Percentiles rank a stretch among this genome's conserved stretches.
These are phyloP conservation scores for Polygonum maritimum DNA, from an alignment of 148 eudicot genomes.

Conservation along the genomic window DNA sequence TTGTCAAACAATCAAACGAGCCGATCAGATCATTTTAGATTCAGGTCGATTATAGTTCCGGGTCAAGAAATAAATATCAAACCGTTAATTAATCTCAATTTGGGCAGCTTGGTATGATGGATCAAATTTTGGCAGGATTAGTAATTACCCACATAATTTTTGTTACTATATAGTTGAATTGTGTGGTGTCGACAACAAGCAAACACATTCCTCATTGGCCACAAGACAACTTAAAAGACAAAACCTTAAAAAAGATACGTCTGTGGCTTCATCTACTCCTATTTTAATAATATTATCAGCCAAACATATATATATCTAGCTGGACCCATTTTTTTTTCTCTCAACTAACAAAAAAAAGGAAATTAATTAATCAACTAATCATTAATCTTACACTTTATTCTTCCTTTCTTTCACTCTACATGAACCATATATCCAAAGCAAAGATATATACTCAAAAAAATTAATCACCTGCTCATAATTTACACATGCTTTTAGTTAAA, in stretches of 20 bases:
- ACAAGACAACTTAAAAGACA: slow-evolving; percentile 1
- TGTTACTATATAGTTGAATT: not conserved
- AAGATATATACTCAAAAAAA: not conserved
- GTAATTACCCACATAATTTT: not conserved
- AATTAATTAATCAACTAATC: not conserved
- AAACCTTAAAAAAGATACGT: not conserved
- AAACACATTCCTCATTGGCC: slow-evolving; percentile 1
- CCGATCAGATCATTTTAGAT: no score
- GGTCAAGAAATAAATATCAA: no score
- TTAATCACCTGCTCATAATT: not conserved
- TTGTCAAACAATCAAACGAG: no score
- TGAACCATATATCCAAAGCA: not conserved
- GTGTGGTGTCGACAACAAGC: slow-evolving; percentile 3
- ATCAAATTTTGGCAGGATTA: no score
- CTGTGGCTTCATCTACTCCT: not conserved
- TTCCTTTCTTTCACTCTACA: not conserved
- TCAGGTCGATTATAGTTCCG: no score
- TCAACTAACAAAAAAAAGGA: not conserved
- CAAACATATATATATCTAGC: not conserved
- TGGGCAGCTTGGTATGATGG: no score
- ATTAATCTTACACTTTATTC: not conserved
- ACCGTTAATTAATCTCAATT: no score
- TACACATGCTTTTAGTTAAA: not conserved
- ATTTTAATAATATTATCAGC: not conserved
- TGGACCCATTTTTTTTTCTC: slow-evolving; percentile 16